phyloP scores from a whole-genome alignment of 2,329 filamentous ascomycete species.

The Teratosphaeria viscida region DNA sequence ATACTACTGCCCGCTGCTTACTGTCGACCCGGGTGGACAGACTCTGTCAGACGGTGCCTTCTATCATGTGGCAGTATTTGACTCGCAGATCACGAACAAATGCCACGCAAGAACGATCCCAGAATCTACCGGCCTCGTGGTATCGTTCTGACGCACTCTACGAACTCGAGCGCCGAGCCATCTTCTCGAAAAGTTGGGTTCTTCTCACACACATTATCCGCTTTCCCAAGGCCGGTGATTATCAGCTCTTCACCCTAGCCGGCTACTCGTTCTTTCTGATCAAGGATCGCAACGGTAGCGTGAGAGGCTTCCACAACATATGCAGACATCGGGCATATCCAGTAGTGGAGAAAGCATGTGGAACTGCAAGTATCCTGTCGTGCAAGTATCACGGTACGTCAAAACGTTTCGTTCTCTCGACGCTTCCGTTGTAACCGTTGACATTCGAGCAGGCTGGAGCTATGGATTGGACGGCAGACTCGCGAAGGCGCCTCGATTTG shows the following conservation, averaged over 20 bases:
- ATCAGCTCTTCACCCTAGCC: constrained; percentile 39
- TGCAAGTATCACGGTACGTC: constrained; percentile 48
- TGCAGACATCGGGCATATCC: constrained; percentile 52
- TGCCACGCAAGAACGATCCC: constrained; percentile 13
- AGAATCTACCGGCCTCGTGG: constrained; percentile 31
- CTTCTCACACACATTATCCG: constrained; percentile 44
- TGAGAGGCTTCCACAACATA: constrained; percentile 52
- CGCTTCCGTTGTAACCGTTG: not conserved
- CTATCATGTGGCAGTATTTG: not conserved
- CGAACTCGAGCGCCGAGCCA: constrained; percentile 38
- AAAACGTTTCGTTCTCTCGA: not conserved
- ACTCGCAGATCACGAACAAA: not conserved
- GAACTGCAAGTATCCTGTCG: constrained; percentile 42
- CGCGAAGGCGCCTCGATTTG: not conserved
- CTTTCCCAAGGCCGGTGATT: constrained; percentile 44
- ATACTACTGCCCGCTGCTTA: not conserved
- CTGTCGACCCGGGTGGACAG: not conserved
- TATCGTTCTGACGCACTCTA: constrained; percentile 31
- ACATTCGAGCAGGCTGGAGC: not conserved
- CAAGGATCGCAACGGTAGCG: constrained; percentile 39
- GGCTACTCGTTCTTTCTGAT: constrained; percentile 42
- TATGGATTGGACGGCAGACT: not conserved
- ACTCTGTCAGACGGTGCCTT: not conserved
- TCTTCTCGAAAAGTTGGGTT: constrained; percentile 44
- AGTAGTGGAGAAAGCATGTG: constrained; percentile 42